A percentile compares a stretch with the other conserved stretches of the same genome.
These are phyloP conservation scores for Diaporthe helianthi DNA, from an alignment of 2,329 filamentous ascomycete genomes.

Conservation along the genomic window DNA sequence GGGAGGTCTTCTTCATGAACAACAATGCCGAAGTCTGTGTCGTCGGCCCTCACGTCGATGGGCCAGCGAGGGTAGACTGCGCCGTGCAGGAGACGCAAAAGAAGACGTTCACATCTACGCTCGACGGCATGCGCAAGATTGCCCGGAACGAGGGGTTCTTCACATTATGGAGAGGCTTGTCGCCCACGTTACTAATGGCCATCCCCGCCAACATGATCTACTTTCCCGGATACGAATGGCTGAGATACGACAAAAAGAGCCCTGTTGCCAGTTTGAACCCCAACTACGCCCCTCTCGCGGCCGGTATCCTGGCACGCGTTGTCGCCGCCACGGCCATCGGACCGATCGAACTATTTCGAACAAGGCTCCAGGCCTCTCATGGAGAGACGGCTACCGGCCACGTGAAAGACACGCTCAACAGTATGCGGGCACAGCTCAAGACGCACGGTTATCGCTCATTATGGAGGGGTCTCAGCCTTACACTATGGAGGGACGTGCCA, in stretches of 20 bases:
- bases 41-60: conserved; percentile 65
- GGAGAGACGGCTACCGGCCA: conserved; percentile 68
- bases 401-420: conserved; percentile 78
- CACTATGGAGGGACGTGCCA: conserved; percentile 94
- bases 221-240: conserved; percentile 96
- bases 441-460: conserved; percentile 79
- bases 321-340: conserved; percentile 84
- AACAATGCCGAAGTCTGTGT: conserved; percentile 84
- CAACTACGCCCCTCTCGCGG: conserved; percentile 78
- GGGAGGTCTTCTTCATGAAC: conserved; percentile 96
- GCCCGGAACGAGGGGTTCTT: conserved; percentile 87
- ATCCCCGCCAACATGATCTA: conserved; percentile 97
- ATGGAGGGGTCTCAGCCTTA: conserved; percentile 90
- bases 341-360: conserved; percentile 93
- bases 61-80: conserved; percentile 62
- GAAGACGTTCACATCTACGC: conserved; percentile 84
- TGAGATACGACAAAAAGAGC: conserved; percentile 76
- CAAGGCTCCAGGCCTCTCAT: conserved; percentile 83
- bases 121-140: conserved; percentile 93
- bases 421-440: conserved; percentile 80
- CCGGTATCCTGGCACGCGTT: conserved; percentile 79
- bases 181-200: conserved; percentile 93
- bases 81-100: conserved; percentile 87
- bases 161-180: conserved; percentile 90
- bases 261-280: conserved; percentile 74